Evolutionary conservation across 106 monocot species (phyloP).

Genomic region (Allium cepa): DNA sequence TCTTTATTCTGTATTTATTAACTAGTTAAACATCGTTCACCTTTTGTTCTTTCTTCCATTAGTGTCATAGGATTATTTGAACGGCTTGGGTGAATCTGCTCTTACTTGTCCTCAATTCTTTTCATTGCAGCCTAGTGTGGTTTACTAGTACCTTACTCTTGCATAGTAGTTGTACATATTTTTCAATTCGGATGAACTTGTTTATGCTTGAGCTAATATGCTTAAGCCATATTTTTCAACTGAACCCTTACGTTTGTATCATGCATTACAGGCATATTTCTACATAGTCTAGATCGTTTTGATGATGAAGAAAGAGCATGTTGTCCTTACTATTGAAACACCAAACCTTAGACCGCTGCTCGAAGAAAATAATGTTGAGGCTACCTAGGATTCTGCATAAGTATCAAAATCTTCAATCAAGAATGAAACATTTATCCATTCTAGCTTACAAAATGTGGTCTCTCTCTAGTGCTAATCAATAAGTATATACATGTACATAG

Average conservation of each 20-base stretch:
- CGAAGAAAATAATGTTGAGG: too few relatives aligned
- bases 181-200: too few relatives aligned
- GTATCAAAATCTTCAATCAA: not conserved
- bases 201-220: too few relatives aligned
- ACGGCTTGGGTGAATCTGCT: constrained; percentile 80
- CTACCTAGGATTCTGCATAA: constrained; percentile 8
- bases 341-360: too few relatives aligned
- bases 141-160: constrained; percentile 43
- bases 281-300: constrained; percentile 53
- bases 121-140: constrained; percentile 82
- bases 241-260: not conserved
- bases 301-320: too few relatives aligned
- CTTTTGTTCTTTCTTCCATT: not conserved
- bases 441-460: too few relatives aligned
- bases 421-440: not conserved
- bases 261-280: not conserved
- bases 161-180: too few relatives aligned
- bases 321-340: too few relatives aligned
- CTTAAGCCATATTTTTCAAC: not conserved
- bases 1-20: not conserved
- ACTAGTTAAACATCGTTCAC: not conserved
- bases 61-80: constrained; percentile 55
- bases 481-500: too few relatives aligned
- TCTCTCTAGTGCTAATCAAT: too few relatives aligned
- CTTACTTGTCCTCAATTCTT: constrained; percentile 15